Evolutionary conservation across 129 eudicot genomes (phyloP).

Genomic region (Scalesia atractyloides): DNA sequence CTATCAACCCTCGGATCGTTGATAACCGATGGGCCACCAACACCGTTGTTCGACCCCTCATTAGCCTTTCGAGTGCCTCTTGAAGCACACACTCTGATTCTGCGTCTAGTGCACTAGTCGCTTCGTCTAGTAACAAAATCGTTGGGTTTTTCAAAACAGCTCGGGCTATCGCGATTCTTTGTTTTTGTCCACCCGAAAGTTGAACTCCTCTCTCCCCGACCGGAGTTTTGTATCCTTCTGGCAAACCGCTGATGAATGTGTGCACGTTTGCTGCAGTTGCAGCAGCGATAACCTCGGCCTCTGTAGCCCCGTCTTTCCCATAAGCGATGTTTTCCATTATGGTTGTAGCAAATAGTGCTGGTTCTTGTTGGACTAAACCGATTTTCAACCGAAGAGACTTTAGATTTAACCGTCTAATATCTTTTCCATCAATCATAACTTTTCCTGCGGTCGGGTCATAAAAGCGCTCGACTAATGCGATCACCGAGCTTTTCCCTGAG

Average conservation of each 20-base stretch:
- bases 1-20: constrained; percentile 87
- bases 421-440: constrained; percentile 97
- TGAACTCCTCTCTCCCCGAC: constrained; percentile 94
- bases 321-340: constrained; percentile 91
- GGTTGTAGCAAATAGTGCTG: constrained; percentile 83
- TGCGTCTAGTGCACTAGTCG: constrained; percentile 93
- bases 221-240: constrained; percentile 83
- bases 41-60: constrained; percentile 93
- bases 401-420: constrained; percentile 76
- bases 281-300: constrained; percentile 77
- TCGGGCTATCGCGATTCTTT: constrained; percentile 92
- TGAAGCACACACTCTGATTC: constrained; percentile 94
- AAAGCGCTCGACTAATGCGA: constrained; percentile 83
- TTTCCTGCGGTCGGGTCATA: constrained; percentile 82
- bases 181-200: constrained; percentile 95
- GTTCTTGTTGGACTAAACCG: constrained; percentile 93
- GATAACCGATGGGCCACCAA: constrained; percentile 87
- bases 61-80: constrained; percentile 85
- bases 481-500: constrained; percentile 91
- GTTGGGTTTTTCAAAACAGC: constrained; percentile 84
- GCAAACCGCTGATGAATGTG: constrained; percentile 76
- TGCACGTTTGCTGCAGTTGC: constrained; percentile 93
- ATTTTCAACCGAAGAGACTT: constrained; percentile 76
- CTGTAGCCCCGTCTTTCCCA: constrained; percentile 95
- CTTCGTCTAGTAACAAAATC: constrained; percentile 82